Evolutionary conservation across 305 asterid genomes (phyloP), one percentile per base, ranked within the genome.

Genomic region (Euphrasia arctica): DNA sequence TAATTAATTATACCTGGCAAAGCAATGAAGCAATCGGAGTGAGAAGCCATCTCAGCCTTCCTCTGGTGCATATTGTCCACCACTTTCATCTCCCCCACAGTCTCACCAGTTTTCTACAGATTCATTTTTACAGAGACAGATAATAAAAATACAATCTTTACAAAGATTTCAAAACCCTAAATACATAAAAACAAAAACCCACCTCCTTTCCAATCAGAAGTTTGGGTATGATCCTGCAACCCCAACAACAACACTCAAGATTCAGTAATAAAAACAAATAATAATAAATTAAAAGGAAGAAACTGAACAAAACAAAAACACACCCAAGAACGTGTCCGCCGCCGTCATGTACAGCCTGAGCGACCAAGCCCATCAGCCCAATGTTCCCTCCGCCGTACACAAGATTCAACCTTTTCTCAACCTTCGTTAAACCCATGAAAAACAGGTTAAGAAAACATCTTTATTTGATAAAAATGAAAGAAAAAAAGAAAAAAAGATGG

Each of bases 341-440:
- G 47, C 95, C 91, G 9, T 9, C 48, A 54, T 82, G 82, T 72
- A 87, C 91, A 5, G 90, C 83, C 48, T 73, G 72, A 3, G 92
- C 85, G 62, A 87, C 81, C 64, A 78, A 69, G 22, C 90, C 95
- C 92, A 87, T 87, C 43, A 87, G 42, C 18, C 95, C 91, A 65
- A 87, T 78, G 63, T 86, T 78, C 36, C 95, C 95, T 9, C 95
- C 91, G 4, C 95, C 95, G 29, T 87, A 87, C 8, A 87, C 95
- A 56, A 87, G 88, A 78, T 84, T 81, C 80, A 84, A 58, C 41
- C 78, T 82, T 76, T 81, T 79, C 2, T 75, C 75, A 29, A 84
- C 89, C 95, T 83, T 74, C 77, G 80, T 70, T 75, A 60, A 45
- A 3, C 13, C n/a, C 12, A 29, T 5, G 2, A 2, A 34, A 29